Base-by-base conservation (phyloP, 805 yeast genomes). In the Kockiozyma suomiensis region DNA sequence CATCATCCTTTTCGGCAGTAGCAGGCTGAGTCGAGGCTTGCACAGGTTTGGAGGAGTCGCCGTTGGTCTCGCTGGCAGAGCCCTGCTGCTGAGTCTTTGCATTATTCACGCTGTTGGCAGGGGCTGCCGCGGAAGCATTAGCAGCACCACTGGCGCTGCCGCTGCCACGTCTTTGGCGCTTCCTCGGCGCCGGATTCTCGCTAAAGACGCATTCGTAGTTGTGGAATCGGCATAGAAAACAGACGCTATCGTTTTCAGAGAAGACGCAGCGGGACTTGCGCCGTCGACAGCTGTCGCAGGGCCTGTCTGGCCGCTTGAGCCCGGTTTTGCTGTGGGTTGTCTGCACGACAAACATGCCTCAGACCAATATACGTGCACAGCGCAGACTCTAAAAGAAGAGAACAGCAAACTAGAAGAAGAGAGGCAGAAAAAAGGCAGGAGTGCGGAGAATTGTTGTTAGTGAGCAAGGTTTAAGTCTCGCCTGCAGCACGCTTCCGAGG, bases 291-390 rank as follows among this genome's bases (percentile, higher is more conserved):
- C 66, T 58, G 45, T 64, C 66, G 41, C 67, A 64, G 7, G 67
- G 67, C n/a, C 66, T 33, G 38, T 62, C 66, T 4, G 66, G 66
- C 10, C 66, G 65, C 56, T 59, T 62, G 37, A 62, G 59, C 12
- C 66, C 66, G 43, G 66, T 58, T 30, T 62, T 62, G 59, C 56
- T 48, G 47, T 62, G 65, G n/a, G 66, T 62, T n/a, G 64, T 60
- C 35, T 62, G 66, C 37, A 62, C 64, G 40, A 61, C 61, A 45
- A 59, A 62, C 66, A 62, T 62, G 41, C 45, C 30, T 21, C 17
- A 23, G 43, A 19, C n/a, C n/a, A n/a, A n/a, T n/a, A n/a, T n/a
- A n/a, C n/a, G n/a, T n/a, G n/a, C n/a, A n/a, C n/a, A n/a, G n/a
- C n/a, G n/a, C n/a, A n/a, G n/a, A n/a, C n/a, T n/a, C n/a, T n/a